Evolutionary conservation across 305 asterid genomes (phyloP).

Genomic region (Withania somnifera): DNA sequence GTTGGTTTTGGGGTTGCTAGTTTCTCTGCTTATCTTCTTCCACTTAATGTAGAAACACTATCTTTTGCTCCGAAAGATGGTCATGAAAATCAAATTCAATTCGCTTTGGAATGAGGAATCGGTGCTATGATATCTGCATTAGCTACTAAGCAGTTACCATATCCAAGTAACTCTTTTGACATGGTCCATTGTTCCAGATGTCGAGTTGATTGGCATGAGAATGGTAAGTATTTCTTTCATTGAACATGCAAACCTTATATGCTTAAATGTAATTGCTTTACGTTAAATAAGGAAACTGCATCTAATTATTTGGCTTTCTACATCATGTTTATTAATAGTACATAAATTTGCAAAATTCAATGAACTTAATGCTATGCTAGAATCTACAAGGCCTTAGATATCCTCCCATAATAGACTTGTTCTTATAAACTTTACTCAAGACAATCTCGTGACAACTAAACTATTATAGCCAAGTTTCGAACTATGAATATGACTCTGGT

Average conservation of each 20-base stretch:
- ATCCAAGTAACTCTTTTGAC: slow-evolving; percentile 80
- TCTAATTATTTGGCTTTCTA: neutral
- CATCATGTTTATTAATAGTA: neutral
- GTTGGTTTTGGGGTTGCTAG: slow-evolving; percentile 98
- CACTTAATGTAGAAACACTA: slow-evolving; percentile 68
- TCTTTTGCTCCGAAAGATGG: slow-evolving; percentile 96
- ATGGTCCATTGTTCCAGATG: slow-evolving; percentile 98
- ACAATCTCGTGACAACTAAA: neutral
- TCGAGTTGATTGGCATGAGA: slow-evolving; percentile 91
- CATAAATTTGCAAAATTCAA: neutral
- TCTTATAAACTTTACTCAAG: neutral
- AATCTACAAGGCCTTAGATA: neutral
- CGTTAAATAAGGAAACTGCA: neutral
- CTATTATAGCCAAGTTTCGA: neutral
- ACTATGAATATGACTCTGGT: neutral
- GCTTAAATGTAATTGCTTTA: neutral
- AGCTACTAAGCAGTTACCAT: slow-evolving; percentile 81
- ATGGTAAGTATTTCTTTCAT: slow-evolving; percentile 38
- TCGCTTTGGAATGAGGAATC: slow-evolving; percentile 90
- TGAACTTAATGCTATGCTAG: neutral
- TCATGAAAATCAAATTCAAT: slow-evolving; percentile 94
- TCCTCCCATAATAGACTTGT: neutral
- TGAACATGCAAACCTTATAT: too few species aligned
- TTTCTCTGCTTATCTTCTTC: slow-evolving; percentile 92
- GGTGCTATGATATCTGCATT: slow-evolving; percentile 83